Percentiles rank a stretch among this genome's conserved stretches.
Conservation (phyloP, 1,139 yeast species). For the Eremothecium coryli region DNA sequence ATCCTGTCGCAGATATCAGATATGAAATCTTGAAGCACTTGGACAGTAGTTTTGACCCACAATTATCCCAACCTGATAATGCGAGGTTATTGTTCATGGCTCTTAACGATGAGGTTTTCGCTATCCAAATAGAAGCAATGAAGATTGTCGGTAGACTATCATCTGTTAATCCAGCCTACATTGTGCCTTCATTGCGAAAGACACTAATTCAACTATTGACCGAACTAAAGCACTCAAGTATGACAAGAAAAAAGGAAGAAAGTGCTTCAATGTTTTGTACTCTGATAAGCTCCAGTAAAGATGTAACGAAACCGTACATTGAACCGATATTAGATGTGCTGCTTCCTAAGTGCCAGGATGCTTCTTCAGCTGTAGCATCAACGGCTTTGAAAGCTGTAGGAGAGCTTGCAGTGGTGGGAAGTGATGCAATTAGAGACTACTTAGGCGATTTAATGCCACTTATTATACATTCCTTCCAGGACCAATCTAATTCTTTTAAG, state of each 20-base stretch:
- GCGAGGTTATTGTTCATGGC: slow-evolving; percentile 80
- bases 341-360: slow-evolving; percentile 65
- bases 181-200: slow-evolving; percentile 84
- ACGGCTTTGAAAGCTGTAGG: slow-evolving; percentile 87
- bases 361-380: slow-evolving; percentile 72
- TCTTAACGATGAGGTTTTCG: slow-evolving; percentile 81
- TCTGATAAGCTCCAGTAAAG: slow-evolving; percentile 67
- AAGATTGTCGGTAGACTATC: slow-evolving; percentile 76
- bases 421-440: slow-evolving; percentile 70
- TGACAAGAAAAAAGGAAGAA: slow-evolving; percentile 74
- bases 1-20: slow-evolving; percentile 75
- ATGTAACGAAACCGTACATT: slow-evolving; percentile 78
- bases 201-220: slow-evolving; percentile 78
- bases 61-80: slow-evolving; percentile 86
- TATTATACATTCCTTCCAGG: slow-evolving; percentile 79
- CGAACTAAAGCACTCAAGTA: slow-evolving; percentile 70
- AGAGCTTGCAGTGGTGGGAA: slow-evolving; percentile 79
- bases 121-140: slow-evolving; percentile 73
- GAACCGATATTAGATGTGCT: slow-evolving; percentile 81
- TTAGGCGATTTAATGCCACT: slow-evolving; percentile 76
- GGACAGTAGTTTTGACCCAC: slow-evolving; percentile 77
- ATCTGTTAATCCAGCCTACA: slow-evolving; percentile 85
- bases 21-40: slow-evolving; percentile 67
- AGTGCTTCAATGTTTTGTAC: slow-evolving; percentile 69
- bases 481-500: slow-evolving; percentile 76